Evolutionary conservation across 768 basidiomycete species (phyloP), one percentile per base, ranked within the genome.

Genomic region (Hypsizygus marmoreus): DNA sequence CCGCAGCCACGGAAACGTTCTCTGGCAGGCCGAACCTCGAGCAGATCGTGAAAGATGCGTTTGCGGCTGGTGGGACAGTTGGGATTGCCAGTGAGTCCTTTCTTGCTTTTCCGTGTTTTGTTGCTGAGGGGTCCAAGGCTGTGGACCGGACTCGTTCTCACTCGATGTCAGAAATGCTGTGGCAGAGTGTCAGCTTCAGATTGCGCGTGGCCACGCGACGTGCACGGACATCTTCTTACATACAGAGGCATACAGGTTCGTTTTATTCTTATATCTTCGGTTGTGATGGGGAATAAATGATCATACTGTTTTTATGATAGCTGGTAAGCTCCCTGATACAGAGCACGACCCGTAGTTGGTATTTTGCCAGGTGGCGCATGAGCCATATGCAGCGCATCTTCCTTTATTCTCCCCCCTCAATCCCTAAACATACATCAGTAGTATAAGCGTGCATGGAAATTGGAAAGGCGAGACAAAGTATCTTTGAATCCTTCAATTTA

Each of bases 101-200:
- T 28, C 14, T 14, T 8, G 7, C 6, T 6, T 17, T 51, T 8
- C 22, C n/a, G 30, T 30, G 4, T 25, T 17, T n/a, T 23, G 24
- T 29, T 52, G 32, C 40, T 47, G 40, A 1, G n/a, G 3, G 19
- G 22, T 19, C 34, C 11, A 50, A 66, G 62, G 59, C 17, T 66
- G 68, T 49, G 61, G 68, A 6, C 63, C 66, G 5, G 47, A 59
- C 24, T 46, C 53, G 13, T 61, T 68, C 45, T 28, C 60, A 25
- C 58, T 61, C 52, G 62, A 67, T 41, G 62, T 66, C 17, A 57
- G 67, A 31, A 59, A 67, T 48, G 61, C 66, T 17, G 62, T 66
- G 2, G 57, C 62, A 9, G 55, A 62, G 38, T 50, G 58, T 16
- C 55, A 69, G 54, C 47, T 64, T 19, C 50, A 51, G n/a, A 63